Percentiles rank a stretch among this genome's conserved stretches.
Evolutionary conservation across 306 rosid genomes (phyloP).

Genomic region (Quercus berberidifolia): DNA sequence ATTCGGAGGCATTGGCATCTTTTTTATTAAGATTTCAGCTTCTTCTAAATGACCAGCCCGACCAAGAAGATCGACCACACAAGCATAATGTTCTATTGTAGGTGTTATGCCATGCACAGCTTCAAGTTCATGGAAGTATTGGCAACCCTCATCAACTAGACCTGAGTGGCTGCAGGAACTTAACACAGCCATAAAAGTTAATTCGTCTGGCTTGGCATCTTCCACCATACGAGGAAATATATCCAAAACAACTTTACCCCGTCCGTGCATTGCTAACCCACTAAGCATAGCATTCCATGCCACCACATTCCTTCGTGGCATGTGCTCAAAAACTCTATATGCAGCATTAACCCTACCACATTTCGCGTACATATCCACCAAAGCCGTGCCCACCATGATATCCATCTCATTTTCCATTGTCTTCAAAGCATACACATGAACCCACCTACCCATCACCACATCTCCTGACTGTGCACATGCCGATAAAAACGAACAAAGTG

Average conservation of each 20-base stretch:
- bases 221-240: conserved; percentile 53
- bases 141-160: conserved; percentile 55
- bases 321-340: conserved; percentile 33
- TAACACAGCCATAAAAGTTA: conserved; percentile 64
- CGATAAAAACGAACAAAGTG: conserved; percentile 51
- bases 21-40: conserved; percentile 39
- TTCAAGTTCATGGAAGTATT: conserved; percentile 49
- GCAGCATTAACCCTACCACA: conserved; percentile 61
- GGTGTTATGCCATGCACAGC: conserved; percentile 35
- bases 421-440: conserved; percentile 65
- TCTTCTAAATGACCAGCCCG: conserved; percentile 67
- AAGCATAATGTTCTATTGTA: conserved; percentile 65
- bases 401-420: conserved; percentile 39
- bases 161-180: conserved; percentile 78
- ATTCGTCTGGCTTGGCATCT: conserved; percentile 59
- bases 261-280: conserved; percentile 76
- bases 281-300: conserved; percentile 79
- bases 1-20: conserved; percentile 67
- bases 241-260: conserved; percentile 37
- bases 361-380: conserved; percentile 73
- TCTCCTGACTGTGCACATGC: conserved; percentile 63
- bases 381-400: conserved; percentile 58
- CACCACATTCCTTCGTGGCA: conserved; percentile 53
- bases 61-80: conserved; percentile 70
- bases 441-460: conserved; percentile 52